Evolutionary conservation across 345 rosid species (phyloP).

Genomic region (Cardiospermum halicacabum): DNA sequence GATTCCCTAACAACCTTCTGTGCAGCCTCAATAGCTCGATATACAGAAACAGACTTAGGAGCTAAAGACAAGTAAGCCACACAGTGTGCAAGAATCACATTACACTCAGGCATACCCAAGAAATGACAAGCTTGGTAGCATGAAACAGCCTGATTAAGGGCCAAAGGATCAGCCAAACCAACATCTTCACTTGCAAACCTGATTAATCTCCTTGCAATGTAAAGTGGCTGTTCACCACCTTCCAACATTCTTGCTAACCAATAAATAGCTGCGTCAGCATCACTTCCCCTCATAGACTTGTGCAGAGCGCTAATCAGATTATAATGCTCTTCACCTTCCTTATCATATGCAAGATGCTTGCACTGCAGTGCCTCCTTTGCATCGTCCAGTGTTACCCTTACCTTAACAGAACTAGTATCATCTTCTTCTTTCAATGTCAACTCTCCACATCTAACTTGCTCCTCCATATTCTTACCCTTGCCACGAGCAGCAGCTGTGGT

Average conservation of each 20-base stretch:
- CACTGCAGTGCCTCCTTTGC: conserved; percentile 79
- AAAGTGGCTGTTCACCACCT: conserved; percentile 84
- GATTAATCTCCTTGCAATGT: conserved; percentile 72
- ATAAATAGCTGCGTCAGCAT: conserved; percentile 74
- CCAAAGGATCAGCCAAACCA: conserved; percentile 71
- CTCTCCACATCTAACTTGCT: background rate
- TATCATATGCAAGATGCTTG: conserved; percentile 79
- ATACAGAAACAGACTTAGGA: conserved; percentile 68
- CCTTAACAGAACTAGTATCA: conserved; percentile 5
- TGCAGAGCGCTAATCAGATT: conserved; percentile 79
- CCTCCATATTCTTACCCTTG: background rate
- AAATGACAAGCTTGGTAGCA: conserved; percentile 93
- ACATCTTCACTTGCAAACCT: conserved; percentile 89
- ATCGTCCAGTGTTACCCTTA: conserved; percentile 45
- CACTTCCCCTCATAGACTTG: conserved; percentile 82
- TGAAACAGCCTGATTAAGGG: conserved; percentile 76
- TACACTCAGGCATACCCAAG: conserved; percentile 79
- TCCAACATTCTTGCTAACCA: conserved; percentile 85
- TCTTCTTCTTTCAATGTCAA: conserved; percentile 1
- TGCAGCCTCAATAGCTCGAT: conserved; percentile 65
- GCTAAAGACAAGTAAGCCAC: conserved; percentile 76
- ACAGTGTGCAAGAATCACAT: conserved; percentile 78
- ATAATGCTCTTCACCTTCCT: conserved; percentile 80
- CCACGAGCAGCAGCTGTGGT: conserved; percentile 48
- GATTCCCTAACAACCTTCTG: conserved; percentile 63